Percentiles rank a stretch among this genome's conserved stretches.
Evolutionary conservation across 306 rosid genomes (phyloP).

Genomic region (Lathyrus sativus): DNA sequence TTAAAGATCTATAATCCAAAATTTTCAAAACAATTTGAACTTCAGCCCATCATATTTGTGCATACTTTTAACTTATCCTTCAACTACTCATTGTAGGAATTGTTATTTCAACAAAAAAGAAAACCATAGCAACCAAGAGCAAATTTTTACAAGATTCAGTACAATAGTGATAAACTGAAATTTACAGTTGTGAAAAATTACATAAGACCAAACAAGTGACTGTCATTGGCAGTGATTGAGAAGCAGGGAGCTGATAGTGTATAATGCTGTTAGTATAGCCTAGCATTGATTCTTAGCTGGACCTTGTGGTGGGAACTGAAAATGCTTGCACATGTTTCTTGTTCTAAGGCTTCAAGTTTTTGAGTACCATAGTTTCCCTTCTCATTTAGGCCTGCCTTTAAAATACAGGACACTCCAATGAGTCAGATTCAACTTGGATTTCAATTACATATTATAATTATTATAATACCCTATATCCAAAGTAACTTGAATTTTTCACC

Average conservation of each 20-base stretch:
- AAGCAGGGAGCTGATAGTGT: constrained; percentile 9
- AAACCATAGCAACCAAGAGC: neutral
- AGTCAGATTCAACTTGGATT: neutral
- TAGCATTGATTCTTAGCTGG: constrained; percentile 37
- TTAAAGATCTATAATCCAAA: neutral
- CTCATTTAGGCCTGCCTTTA: neutral
- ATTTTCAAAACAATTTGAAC: neutral
- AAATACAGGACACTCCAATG: constrained; percentile 13
- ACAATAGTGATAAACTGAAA: neutral
- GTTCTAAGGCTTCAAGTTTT: constrained; percentile 25
- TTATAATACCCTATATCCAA: constrained; percentile 17
- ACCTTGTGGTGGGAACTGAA: constrained; percentile 58
- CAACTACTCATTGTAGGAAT: neutral
- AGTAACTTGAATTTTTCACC: constrained; percentile 18
- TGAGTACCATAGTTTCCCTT: constrained; percentile 6
- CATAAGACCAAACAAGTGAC: neutral
- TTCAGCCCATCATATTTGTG: neutral
- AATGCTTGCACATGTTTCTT: constrained; percentile 50
- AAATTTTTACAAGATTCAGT: neutral
- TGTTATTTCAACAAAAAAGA: neutral
- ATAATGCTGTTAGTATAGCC: constrained; percentile 3
- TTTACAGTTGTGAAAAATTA: neutral
- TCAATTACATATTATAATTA: neutral
- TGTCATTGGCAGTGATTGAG: constrained; percentile 1
- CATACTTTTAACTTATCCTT: neutral